Base-by-base conservation (phyloP, 2,329 filamentous ascomycete species). In the Coniochaeta sp. region DNA sequence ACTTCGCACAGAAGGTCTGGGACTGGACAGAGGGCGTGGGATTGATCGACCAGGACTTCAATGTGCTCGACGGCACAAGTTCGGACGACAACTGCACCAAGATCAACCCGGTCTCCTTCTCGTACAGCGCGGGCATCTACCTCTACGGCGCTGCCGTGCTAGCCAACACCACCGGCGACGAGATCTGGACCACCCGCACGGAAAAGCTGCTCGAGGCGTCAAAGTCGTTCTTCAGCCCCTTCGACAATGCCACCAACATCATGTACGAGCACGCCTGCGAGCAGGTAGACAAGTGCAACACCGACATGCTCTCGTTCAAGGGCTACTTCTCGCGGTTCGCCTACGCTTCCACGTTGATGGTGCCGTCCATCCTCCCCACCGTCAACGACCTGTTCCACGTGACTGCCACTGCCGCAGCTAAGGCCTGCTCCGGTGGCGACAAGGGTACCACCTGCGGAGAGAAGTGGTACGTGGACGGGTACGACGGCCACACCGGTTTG, bases 211-310 rank as follows among this genome's bases (percentile, higher is more conserved):
- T 89, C 22, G 71, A 77, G 26, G 81, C 81, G 26, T 73, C 80
- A 3, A 64, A 68, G 28, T 74, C 72, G 69, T 88, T 84, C 72
- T 86, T 88, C 74, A 72, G 71, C 55, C 78, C 80, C 5, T 77
- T 74, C 55, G 68, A 75, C 17, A 81, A 84, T 65, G 73, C 78
- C 6, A 81, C 83, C 24, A 76, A 84, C 67, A 74, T 89, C 71
- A 85, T 90, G 81, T 85, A 78, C 67, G 87, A 90, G 72, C 77
- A 77, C 52, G 82, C 84, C n/a, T 90, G 88, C 74, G 88, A 90
- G 71, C 73, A 72, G 4, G 72, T 76, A 61, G 73, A 74, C 58
- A 76, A 68, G 0, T 91, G 88, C 72, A 82, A 84, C 68, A 77
- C 74, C 57, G 87, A 89, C 71, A 85, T 87, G 78, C 81, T 79